These are phyloP conservation scores for Blastobotrys mokoenaii DNA, from an alignment of 805 yeast species.

Conservation along the genomic window DNA sequence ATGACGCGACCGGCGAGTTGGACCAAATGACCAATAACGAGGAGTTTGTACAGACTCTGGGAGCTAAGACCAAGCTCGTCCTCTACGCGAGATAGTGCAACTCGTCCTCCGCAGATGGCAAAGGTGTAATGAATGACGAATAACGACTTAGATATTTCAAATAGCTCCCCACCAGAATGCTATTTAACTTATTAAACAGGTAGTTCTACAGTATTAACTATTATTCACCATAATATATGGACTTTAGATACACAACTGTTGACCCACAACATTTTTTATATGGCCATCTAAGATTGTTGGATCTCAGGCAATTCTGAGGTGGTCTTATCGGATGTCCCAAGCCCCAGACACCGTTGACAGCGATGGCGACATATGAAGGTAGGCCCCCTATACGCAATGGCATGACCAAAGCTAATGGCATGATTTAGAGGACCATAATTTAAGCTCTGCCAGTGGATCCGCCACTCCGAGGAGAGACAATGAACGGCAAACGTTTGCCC, in stretches of 20 bases:
- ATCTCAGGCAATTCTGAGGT: too few species aligned
- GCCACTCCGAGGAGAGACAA: not conserved
- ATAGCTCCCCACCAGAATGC: too few species aligned
- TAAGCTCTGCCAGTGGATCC: not conserved
- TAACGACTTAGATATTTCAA: too few species aligned
- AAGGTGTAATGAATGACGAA: too few species aligned
- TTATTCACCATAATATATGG: too few species aligned
- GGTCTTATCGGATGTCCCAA: too few species aligned
- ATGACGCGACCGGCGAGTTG: constrained; percentile 20
- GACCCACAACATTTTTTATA: too few species aligned
- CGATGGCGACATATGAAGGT: constrained; percentile 1
- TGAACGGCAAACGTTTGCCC: not conserved
- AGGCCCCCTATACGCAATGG: not conserved
- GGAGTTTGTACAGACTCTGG: constrained; percentile 23
- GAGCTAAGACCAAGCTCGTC: constrained; percentile 26
- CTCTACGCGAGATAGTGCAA: constrained; percentile 20
- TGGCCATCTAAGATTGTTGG: too few species aligned
- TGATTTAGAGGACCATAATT: constrained; percentile 1
- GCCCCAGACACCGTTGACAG: not conserved
- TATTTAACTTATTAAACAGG: too few species aligned
- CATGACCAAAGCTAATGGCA: too few species aligned
- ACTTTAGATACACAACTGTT: too few species aligned
- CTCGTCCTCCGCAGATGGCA: not conserved
- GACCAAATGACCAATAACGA: constrained; percentile 22
- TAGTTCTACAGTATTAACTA: too few species aligned